Evolutionary conservation across 495 filamentous ascomycete species (phyloP), one percentile per base, ranked within the genome.

Genomic region (Aspergillus avenaceus): DNA sequence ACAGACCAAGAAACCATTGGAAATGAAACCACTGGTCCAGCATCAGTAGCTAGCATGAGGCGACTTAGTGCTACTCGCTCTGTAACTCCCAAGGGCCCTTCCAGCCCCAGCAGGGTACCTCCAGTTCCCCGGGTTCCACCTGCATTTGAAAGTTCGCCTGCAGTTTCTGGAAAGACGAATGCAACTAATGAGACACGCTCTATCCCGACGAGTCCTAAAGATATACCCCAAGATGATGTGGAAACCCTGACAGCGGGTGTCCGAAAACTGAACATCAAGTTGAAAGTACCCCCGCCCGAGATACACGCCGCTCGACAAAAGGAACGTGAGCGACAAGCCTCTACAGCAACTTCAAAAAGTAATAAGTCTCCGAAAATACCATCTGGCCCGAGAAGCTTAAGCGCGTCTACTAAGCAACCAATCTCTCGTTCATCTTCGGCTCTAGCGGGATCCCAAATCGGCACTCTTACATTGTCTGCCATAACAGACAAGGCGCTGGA

Each of bases 241-340:
- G 85, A 91, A 42, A 71, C 66, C 18, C 67, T 93, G 25, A 77
- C 86, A 0, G 72, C 76, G n/a, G 81, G 81, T 11, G 76, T 92
- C 64, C 84, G 84, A 57, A 86, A 83, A 55, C 64, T 75, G 52
- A 71, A 67, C 24, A 83, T 95, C 55, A 91, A 85, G 57, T 73
- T 95, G 41, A 88, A 83, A 36, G 72, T 92, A 32, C 74, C 87
- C 0, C 81, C 85, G 0, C 81, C 84, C 21, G 83, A 89, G 49
- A 84, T 88, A 59, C 77, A 84, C 47, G 85, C 87, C 27, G 79
- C 78, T 5, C 70, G 76, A 25, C 77, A 82, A 56, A 67, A 64
- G 56, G 69, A 62, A 47, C 52, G 63, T 22, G 62, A 61, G 40
- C 43, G 37, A 7, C 32, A 42, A 4, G 31, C 42, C 7, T 23